These are phyloP conservation scores for Pneumocystis murina DNA, from an alignment of 1,139 yeast species.

Conservation along the genomic window DNA sequence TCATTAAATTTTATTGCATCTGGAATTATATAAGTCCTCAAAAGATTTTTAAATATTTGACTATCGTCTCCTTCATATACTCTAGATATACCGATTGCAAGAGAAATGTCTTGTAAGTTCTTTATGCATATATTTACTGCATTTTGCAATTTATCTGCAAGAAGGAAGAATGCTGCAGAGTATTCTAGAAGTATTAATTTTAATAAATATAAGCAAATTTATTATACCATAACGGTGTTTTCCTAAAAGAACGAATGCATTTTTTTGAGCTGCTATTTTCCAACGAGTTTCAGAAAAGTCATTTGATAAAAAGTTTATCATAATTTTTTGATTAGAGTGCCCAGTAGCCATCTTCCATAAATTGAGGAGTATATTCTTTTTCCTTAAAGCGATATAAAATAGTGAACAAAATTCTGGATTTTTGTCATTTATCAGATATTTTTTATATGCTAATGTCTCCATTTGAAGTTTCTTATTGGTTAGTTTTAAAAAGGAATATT, in stretches of 20 bases:
- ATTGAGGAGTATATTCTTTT: slow-evolving; percentile 61
- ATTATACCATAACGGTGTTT: slow-evolving; percentile 50
- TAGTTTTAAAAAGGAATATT: slow-evolving; percentile 20
- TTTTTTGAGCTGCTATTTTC: slow-evolving; percentile 78
- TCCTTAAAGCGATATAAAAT: slow-evolving; percentile 60
- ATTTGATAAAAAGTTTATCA: slow-evolving; percentile 57
- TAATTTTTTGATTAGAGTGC: slow-evolving; percentile 69
- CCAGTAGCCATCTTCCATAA: slow-evolving; percentile 69
- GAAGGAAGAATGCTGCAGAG: slow-evolving; percentile 77
- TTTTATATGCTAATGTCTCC: slow-evolving; percentile 53
- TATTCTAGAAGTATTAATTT: slow-evolving; percentile 30
- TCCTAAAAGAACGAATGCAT: slow-evolving; percentile 80
- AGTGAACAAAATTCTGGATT: slow-evolving; percentile 68
- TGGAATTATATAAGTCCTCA: slow-evolving; percentile 41
- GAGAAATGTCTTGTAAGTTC: slow-evolving; percentile 48
- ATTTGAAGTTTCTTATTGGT: slow-evolving; percentile 19
- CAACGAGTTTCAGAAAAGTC: slow-evolving; percentile 64
- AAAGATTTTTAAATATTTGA: slow-evolving; percentile 35
- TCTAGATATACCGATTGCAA: slow-evolving; percentile 71
- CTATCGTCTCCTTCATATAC: slow-evolving; percentile 47
- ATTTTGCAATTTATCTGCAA: slow-evolving; percentile 67
- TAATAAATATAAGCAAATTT: background rate
- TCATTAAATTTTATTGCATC: slow-evolving; percentile 48
- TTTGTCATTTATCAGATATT: slow-evolving; percentile 21
- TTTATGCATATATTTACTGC: slow-evolving; percentile 57